Percentiles rank a stretch among this genome's conserved stretches.
phyloP scores from a whole-genome alignment of 192 early-diverging fungal genomes.

The Pilaira anomala region DNA sequence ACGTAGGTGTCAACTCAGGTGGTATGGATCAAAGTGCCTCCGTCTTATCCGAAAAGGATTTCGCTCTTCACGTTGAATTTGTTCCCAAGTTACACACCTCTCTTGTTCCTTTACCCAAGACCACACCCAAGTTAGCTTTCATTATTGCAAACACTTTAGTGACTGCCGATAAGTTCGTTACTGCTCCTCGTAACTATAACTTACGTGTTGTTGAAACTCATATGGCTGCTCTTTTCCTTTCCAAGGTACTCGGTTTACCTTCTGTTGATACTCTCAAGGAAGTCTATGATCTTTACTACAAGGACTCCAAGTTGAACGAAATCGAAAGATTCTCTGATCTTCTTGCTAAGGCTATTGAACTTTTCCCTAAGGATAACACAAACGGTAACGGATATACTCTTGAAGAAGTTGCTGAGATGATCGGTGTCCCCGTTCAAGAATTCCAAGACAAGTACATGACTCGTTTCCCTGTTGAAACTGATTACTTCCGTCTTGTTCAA shows the following conservation, averaged over 20 bases:
- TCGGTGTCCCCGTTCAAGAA: conserved; percentile 31
- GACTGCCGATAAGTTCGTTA: conserved; percentile 80
- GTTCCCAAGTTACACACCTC: conserved; percentile 62
- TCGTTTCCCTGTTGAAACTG: conserved; percentile 47
- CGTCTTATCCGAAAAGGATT: conserved; percentile 67
- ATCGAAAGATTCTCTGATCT: conserved; percentile 30
- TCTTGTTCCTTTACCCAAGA: conserved; percentile 63
- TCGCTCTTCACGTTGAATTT: conserved; percentile 80
- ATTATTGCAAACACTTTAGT: conserved; percentile 90
- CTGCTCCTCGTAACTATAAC: conserved; percentile 88
- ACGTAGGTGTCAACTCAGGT: conserved; percentile 71
- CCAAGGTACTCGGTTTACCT: conserved; percentile 44
- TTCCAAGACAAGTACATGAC: conserved; percentile 39
- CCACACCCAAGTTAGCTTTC: conserved; percentile 58
- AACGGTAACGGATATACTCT: conserved; percentile 42
- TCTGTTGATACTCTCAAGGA: conserved; percentile 41
- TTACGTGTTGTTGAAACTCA: conserved; percentile 90
- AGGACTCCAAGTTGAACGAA: conserved; percentile 21
- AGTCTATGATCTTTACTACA: conserved; percentile 48
- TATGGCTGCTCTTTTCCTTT: conserved; percentile 66
- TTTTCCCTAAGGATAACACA: conserved; percentile 37
- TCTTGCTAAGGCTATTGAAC: conserved; percentile 27
- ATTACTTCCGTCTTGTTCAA: conserved; percentile 66
- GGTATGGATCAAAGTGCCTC: conserved; percentile 94
- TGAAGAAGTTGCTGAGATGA: conserved; percentile 36